A percentile compares a stretch with the other conserved stretches of the same genome.
phyloP scores from a whole-genome alignment of 805 yeast genomes.

The Starmerella floricola region DNA sequence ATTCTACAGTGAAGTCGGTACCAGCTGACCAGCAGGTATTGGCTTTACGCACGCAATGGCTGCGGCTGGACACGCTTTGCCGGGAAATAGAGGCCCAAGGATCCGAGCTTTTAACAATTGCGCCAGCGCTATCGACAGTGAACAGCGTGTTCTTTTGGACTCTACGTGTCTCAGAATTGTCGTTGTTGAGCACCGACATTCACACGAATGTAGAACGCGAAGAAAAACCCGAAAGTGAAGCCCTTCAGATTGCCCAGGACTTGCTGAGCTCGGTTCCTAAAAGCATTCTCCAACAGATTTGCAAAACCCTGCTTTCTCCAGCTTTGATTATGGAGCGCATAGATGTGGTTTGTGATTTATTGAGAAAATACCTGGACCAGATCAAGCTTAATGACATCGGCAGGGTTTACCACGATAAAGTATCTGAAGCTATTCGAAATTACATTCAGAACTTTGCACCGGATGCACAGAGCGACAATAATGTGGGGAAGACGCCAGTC shows the following conservation, averaged over 20 bases:
- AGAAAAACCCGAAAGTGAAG: background rate
- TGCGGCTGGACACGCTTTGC: slow-evolving; percentile 57
- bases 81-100: slow-evolving; percentile 52
- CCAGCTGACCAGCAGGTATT: no score
- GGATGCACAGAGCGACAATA: background rate
- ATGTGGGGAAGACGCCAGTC: background rate
- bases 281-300: background rate
- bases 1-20: no score
- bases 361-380: slow-evolving; percentile 4
- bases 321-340: slow-evolving; percentile 10
- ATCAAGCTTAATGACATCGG: slow-evolving; percentile 10
- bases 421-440: slow-evolving; percentile 1
- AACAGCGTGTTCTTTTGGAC: slow-evolving; percentile 16
- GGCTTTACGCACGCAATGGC: slow-evolving; percentile 40
- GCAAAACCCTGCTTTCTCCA: slow-evolving; percentile 5
- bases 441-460: slow-evolving; percentile 5
- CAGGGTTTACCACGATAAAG: background rate
- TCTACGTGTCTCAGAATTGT: slow-evolving; percentile 7
- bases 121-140: slow-evolving; percentile 24
- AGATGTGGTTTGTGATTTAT: slow-evolving; percentile 5
- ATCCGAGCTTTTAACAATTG: slow-evolving; percentile 47
- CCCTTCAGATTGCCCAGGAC: slow-evolving; percentile 1
- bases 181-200: slow-evolving; percentile 5
- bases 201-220: background rate
- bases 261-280: slow-evolving; percentile 6